Percentiles rank a stretch among this genome's conserved stretches.
phyloP scores from a whole-genome alignment of 768 basidiomycete species.

The Gelatoporia subvermispora region DNA sequence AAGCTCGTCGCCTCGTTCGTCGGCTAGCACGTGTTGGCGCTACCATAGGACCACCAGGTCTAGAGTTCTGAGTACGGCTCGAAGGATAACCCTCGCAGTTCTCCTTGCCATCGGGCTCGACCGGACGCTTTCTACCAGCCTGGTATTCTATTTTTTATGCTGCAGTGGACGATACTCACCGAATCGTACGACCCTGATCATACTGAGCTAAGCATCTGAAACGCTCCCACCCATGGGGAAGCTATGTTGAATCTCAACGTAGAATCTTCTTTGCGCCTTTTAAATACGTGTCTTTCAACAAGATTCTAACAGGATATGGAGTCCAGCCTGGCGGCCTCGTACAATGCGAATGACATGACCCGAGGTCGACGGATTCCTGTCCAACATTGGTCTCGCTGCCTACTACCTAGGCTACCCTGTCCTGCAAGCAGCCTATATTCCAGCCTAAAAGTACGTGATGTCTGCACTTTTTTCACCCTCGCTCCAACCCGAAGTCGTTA shows the following conservation, averaged over 20 bases:
- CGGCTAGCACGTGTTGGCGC: constrained; percentile 90
- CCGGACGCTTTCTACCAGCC: constrained; percentile 56
- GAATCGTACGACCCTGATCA: constrained; percentile 69
- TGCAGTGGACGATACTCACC: neutral
- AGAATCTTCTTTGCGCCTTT: constrained; percentile 60
- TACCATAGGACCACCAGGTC: constrained; percentile 92
- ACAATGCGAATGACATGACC: constrained; percentile 72
- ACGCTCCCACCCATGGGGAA: constrained; percentile 81
- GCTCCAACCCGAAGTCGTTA: too few species aligned
- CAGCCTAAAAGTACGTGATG: constrained; percentile 66
- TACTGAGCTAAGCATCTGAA: constrained; percentile 83
- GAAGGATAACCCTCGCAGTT: constrained; percentile 74
- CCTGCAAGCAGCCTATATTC: constrained; percentile 89
- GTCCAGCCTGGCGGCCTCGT: constrained; percentile 69
- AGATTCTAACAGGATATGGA: constrained; percentile 23
- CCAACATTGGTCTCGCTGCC: constrained; percentile 86
- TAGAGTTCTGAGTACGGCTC: constrained; percentile 48
- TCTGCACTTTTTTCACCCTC: too few species aligned
- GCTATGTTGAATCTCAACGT: constrained; percentile 88
- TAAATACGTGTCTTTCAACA: neutral
- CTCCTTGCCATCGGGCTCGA: constrained; percentile 84
- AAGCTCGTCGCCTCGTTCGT: constrained; percentile 81
- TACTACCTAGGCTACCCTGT: too few species aligned
- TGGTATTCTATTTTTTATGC: too few species aligned
- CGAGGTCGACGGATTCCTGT: constrained; percentile 74